Evolutionary conservation across 2,329 filamentous ascomycete species (phyloP), one percentile per base, ranked within the genome.

Genomic region (Penicillium italicum): DNA sequence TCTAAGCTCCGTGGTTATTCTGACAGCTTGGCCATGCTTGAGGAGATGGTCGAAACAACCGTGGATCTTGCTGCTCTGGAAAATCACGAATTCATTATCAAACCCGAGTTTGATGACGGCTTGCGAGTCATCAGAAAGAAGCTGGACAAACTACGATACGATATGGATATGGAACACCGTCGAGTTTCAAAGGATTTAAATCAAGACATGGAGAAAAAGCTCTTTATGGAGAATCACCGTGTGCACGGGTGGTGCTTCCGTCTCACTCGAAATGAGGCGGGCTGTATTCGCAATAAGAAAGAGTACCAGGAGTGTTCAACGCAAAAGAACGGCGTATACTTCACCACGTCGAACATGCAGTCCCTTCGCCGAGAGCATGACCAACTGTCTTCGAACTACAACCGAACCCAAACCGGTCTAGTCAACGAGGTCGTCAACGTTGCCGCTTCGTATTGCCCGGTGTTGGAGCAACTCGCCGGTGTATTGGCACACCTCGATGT

Each of bases 251-350:
- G 93, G 85, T 97, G 94, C 74, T 92, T 99, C 83, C 85, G 94
- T 53, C 80, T 99, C 20, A 99, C 94, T 3, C 83, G 94, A 56
- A 93, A 80, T 56, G 94, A 99, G 77, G 91, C 94, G 1, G 87
- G 89, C 16, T 95, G 90, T 66, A 99, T 99, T 65, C 88, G 94
- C 58, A 95, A 95, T 74, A 96, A 94, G 70, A 86, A 85, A 56
- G 81, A 86, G 47, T 99, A 97, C 67, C 88, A 93, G 67, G 94
- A 99, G 74, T 96, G 91, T 72, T 96, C 92, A 0, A 99, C 95
- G 0, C 94, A 97, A 76, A 99, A 99, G 81, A 99, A 97, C 71
- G 94, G 94, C 41, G 94, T 97, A 53, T 99, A 94, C 77, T 99
- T 99, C 74, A 97, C 94, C 1, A 99, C 94, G 4, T 86, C 85